Evolutionary conservation across 495 filamentous ascomycete genomes (phyloP).

Genomic region (Annulohypoxylon nitens): DNA sequence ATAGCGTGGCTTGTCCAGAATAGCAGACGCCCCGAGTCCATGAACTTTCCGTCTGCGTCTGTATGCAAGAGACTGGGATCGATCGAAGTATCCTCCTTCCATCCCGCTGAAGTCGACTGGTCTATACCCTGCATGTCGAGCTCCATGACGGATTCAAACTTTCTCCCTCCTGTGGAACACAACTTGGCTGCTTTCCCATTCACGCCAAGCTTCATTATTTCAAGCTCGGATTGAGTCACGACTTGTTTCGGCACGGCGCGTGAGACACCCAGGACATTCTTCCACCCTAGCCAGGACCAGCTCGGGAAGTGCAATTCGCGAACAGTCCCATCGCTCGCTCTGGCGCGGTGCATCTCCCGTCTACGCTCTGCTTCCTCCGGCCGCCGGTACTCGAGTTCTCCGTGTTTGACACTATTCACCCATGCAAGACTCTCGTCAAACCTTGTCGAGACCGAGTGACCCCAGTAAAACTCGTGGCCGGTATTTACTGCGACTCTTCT

Average conservation of each 20-base stretch:
- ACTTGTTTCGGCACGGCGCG: slow-evolving; percentile 24
- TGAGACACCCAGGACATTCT: slow-evolving; percentile 15
- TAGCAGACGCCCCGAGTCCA: slow-evolving; percentile 29
- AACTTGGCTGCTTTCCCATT: slow-evolving; percentile 18
- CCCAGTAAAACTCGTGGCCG: slow-evolving; percentile 38
- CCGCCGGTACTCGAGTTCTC: not conserved
- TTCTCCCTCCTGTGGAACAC: not conserved
- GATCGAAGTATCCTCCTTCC: slow-evolving; percentile 23
- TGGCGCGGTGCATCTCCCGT: slow-evolving; percentile 19
- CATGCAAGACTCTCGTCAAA: slow-evolving; percentile 33
- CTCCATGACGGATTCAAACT: slow-evolving; percentile 10
- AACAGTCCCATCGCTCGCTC: slow-evolving; percentile 14
- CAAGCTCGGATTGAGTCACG: slow-evolving; percentile 28
- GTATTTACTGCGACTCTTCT: slow-evolving; percentile 21
- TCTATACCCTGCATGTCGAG: slow-evolving; percentile 32
- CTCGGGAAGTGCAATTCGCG: slow-evolving; percentile 31
- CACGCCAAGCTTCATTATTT: slow-evolving; percentile 25
- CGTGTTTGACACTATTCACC: slow-evolving; percentile 25
- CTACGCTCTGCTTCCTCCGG: slow-evolving; percentile 12
- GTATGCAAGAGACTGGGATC: slow-evolving; percentile 14
- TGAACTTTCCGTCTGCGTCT: slow-evolving; percentile 21
- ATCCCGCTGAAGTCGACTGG: slow-evolving; percentile 21
- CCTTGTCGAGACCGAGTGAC: slow-evolving; percentile 29
- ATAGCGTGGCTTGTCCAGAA: slow-evolving; percentile 42
- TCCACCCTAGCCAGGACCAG: slow-evolving; percentile 44